These are phyloP conservation scores for Talaromyces sp. DNA, from an alignment of 2,329 filamentous ascomycete genomes.

Conservation along the genomic window DNA sequence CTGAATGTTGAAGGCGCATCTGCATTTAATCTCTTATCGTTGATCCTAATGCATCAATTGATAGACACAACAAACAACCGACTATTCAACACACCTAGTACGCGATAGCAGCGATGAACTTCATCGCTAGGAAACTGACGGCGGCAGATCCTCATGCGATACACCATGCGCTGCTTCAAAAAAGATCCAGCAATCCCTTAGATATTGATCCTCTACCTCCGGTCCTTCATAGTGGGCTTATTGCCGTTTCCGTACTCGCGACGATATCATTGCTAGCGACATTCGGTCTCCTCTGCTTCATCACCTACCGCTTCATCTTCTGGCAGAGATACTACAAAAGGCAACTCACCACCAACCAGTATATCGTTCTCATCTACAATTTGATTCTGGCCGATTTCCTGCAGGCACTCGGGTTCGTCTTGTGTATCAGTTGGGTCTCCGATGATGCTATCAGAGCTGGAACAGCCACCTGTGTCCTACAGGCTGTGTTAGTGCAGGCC, in stretches of 20 bases:
- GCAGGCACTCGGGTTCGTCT: slow-evolving; percentile 44
- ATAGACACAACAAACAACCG: not conserved
- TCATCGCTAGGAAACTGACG: not conserved
- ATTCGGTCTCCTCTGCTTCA: slow-evolving; percentile 41
- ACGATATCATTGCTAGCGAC: slow-evolving; percentile 46
- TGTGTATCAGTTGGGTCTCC: slow-evolving; percentile 44
- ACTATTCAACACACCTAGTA: not conserved
- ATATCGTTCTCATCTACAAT: slow-evolving; percentile 49
- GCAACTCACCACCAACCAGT: slow-evolving; percentile 52
- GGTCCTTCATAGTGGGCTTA: slow-evolving; percentile 35
- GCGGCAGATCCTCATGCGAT: not conserved
- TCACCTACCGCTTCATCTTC: slow-evolving; percentile 49
- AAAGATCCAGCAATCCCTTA: slow-evolving; percentile 21
- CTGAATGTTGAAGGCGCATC: not conserved
- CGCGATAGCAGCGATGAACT: not conserved
- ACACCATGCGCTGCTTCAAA: not conserved
- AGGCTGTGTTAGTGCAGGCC: slow-evolving; percentile 50
- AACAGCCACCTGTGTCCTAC: slow-evolving; percentile 45
- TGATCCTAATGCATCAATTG: not conserved
- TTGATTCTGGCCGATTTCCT: slow-evolving; percentile 48
- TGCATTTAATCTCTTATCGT: not conserved
- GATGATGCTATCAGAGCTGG: slow-evolving; percentile 42
- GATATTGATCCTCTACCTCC: slow-evolving; percentile 19
- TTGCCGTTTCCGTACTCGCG: slow-evolving; percentile 45
- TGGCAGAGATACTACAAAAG: slow-evolving; percentile 46